These are phyloP conservation scores for Penicillium sp. DNA, from an alignment of 2,329 filamentous ascomycete genomes.

Conservation along the genomic window DNA sequence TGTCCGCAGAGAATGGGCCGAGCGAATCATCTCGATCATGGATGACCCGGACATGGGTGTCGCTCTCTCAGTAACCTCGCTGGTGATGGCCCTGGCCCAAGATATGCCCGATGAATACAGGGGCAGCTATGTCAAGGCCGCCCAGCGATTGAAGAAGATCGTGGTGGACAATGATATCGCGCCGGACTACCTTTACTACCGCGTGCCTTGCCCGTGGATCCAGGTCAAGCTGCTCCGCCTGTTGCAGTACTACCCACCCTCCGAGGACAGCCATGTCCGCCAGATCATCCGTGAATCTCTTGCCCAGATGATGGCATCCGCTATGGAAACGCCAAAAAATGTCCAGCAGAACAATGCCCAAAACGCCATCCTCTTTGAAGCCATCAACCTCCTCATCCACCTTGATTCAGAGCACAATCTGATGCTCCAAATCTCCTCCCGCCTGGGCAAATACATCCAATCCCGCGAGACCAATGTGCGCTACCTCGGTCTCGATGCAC, in stretches of 20 bases:
- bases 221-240: conserved; percentile 92
- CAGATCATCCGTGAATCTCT: conserved; percentile 90
- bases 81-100: conserved; percentile 92
- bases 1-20: conserved; percentile 94
- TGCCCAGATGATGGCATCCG: conserved; percentile 86
- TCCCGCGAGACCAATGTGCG: conserved; percentile 96
- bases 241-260: conserved; percentile 94
- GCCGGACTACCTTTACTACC: conserved; percentile 95
- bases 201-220: conserved; percentile 98
- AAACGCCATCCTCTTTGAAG: conserved; percentile 96
- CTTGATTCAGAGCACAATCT: conserved; percentile 91
- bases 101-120: conserved; percentile 94
- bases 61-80: conserved; percentile 89
- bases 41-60: conserved; percentile 95
- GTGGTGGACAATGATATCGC: conserved; percentile 88
- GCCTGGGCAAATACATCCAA: conserved; percentile 92
- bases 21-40: conserved; percentile 98
- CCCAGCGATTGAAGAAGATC: conserved; percentile 84
- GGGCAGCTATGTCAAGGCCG: conserved; percentile 91
- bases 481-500: conserved; percentile 93
- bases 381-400: conserved; percentile 97
- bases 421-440: conserved; percentile 93
- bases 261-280: conserved; percentile 90
- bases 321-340: conserved; percentile 94
- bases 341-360: conserved; percentile 99